phyloP scores from a whole-genome alignment of 1,139 yeast genomes.

The Zygoascus hellenicus region DNA sequence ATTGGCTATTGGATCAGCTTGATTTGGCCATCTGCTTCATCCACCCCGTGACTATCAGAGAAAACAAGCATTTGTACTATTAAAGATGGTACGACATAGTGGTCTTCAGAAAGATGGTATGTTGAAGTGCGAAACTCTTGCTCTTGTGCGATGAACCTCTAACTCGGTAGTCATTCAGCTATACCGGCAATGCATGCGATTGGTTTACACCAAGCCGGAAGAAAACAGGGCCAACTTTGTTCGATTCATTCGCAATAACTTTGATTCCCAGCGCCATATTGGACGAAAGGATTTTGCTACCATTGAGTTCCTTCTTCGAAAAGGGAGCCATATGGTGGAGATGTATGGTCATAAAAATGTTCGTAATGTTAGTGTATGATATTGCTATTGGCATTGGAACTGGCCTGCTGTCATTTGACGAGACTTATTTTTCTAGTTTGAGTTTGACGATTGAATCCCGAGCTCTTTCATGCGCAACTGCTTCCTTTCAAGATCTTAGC shows the following conservation, averaged over 20 bases:
- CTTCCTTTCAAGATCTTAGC: too few species aligned
- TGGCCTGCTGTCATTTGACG: too few species aligned
- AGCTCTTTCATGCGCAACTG: too few species aligned
- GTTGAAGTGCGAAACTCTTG: slow-evolving; percentile 7
- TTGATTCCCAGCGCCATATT: slow-evolving; percentile 51
- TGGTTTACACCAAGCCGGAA: slow-evolving; percentile 31
- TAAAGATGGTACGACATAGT: slow-evolving; percentile 15
- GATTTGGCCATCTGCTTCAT: background rate
- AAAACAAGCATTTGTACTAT: background rate
- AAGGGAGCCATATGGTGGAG: slow-evolving; percentile 67
- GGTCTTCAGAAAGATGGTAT: slow-evolving; percentile 32
- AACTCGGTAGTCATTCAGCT: slow-evolving; percentile 27
- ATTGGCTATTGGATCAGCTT: too few species aligned
- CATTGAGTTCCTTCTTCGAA: slow-evolving; percentile 76
- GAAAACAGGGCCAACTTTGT: slow-evolving; percentile 28
- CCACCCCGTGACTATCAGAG: background rate
- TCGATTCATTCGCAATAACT: slow-evolving; percentile 49
- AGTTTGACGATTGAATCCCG: too few species aligned
- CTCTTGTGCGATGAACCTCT: slow-evolving; percentile 6
- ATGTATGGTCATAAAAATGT: slow-evolving; percentile 49
- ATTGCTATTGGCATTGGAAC: background rate
- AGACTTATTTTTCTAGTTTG: too few species aligned
- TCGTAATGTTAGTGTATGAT: slow-evolving; percentile 20
- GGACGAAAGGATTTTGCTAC: slow-evolving; percentile 80
- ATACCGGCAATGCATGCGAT: slow-evolving; percentile 36